Percentiles rank a stretch among this genome's conserved stretches.
Conservation (phyloP, 805 yeast species). For the Isabelozyma gotoi region DNA sequence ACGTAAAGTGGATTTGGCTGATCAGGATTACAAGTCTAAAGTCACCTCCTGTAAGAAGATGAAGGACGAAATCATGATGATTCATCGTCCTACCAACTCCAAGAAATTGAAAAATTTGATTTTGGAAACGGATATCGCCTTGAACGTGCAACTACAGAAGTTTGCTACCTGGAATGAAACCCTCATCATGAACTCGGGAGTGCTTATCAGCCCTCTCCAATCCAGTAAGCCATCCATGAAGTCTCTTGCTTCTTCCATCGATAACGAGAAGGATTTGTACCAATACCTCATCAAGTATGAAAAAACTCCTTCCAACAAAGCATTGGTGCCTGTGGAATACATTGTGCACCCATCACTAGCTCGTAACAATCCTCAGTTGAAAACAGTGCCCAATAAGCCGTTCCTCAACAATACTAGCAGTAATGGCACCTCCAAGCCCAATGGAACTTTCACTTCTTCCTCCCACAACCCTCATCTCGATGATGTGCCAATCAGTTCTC, state of each 20-base stretch:
- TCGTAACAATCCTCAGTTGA: slow-evolving; percentile 19
- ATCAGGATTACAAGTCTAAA: slow-evolving; percentile 78
- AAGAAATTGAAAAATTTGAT: slow-evolving; percentile 72
- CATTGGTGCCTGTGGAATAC: slow-evolving; percentile 67
- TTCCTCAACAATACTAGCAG: slow-evolving; percentile 21
- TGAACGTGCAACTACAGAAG: slow-evolving; percentile 84
- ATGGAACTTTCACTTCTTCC: neutral
- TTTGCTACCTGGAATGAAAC: slow-evolving; percentile 88
- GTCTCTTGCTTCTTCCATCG: slow-evolving; percentile 70
- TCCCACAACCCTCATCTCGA: neutral
- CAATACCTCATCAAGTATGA: slow-evolving; percentile 56
- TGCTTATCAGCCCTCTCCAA: slow-evolving; percentile 72
- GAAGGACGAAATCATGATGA: slow-evolving; percentile 69
- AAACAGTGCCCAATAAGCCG: slow-evolving; percentile 27
- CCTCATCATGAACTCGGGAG: slow-evolving; percentile 78
- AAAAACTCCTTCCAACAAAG: slow-evolving; percentile 37
- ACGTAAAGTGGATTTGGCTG: slow-evolving; percentile 79
- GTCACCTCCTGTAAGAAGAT: slow-evolving; percentile 70
- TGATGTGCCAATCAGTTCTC: neutral
- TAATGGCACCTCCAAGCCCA: slow-evolving; percentile 1
- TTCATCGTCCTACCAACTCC: slow-evolving; percentile 76
- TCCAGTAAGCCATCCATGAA: slow-evolving; percentile 65
- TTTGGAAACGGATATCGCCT: slow-evolving; percentile 85
- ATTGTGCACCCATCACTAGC: slow-evolving; percentile 66
- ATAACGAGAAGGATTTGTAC: slow-evolving; percentile 81